Percentiles rank a stretch among this genome's conserved stretches.
Conservation (phyloP, 1,284 basidiomycete genomes). For the Apiotrichum sp. region DNA sequence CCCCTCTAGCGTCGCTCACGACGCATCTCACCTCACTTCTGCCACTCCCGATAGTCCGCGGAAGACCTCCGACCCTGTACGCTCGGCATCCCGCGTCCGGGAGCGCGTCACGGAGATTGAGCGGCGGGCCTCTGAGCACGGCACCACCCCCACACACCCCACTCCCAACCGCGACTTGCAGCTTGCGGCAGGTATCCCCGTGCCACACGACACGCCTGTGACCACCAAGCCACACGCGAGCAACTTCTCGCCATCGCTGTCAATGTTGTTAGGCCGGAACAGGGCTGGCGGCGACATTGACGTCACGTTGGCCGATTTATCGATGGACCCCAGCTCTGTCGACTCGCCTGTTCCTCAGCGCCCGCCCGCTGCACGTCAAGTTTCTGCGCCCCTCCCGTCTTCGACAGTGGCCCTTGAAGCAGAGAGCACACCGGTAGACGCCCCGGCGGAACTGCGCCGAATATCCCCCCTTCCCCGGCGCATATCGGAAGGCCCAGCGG, state of each 20-base stretch:
- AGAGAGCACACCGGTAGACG: background rate
- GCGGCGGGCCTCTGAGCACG: background rate
- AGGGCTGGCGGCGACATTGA: background rate
- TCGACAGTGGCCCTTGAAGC: background rate
- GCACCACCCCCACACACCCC: background rate
- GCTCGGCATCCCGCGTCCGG: background rate
- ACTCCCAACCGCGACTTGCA: constrained; percentile 2
- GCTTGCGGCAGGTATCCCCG: constrained; percentile 7
- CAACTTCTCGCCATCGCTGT: constrained; percentile 12
- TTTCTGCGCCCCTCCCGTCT: background rate
- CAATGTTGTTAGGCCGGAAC: constrained; percentile 6
- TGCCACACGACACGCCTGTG: constrained; percentile 1
- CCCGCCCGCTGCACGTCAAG: background rate
- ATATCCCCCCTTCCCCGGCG: constrained; percentile 13
- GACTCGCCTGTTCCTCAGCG: background rate
- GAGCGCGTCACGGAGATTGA: constrained; percentile 3
- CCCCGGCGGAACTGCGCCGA: background rate
- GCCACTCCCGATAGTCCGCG: too few relatives aligned
- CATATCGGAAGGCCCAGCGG: background rate
- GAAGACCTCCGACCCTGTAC: background rate
- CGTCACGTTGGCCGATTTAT: constrained; percentile 9
- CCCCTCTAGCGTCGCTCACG: too few relatives aligned
- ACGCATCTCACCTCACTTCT: too few relatives aligned
- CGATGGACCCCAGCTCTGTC: background rate
- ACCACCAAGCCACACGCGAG: background rate